A percentile compares a stretch with the other conserved stretches of the same genome.
phyloP scores from a whole-genome alignment of 805 yeast genomes.

The Kazachstania viticola region DNA sequence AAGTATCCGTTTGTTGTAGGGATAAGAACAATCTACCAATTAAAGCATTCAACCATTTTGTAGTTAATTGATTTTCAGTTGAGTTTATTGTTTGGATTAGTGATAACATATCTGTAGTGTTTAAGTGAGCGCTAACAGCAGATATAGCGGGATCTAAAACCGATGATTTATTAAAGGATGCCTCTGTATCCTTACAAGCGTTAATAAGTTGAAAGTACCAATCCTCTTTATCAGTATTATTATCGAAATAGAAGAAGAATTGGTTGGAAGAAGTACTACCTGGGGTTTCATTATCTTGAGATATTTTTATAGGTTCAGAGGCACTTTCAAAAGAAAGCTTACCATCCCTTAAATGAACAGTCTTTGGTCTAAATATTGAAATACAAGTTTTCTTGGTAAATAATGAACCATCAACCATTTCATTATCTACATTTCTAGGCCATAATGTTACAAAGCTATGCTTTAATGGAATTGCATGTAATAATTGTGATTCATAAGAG shows the following conservation, averaged over 20 bases:
- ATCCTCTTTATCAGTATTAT: slow-evolving; percentile 79
- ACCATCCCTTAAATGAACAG: slow-evolving; percentile 5
- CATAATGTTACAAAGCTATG: slow-evolving; percentile 65
- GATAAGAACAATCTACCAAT: slow-evolving; percentile 74
- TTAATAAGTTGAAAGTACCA: slow-evolving; percentile 81
- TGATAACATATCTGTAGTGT: slow-evolving; percentile 58
- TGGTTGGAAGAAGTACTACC: slow-evolving; percentile 12
- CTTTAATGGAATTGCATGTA: slow-evolving; percentile 66
- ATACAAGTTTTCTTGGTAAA: slow-evolving; percentile 75
- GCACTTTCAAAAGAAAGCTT: background rate
- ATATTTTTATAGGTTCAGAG: background rate
- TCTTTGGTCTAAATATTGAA: slow-evolving; percentile 45
- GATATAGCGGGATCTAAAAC: slow-evolving; percentile 44
- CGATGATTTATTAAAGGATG: slow-evolving; percentile 14
- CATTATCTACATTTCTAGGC: slow-evolving; percentile 54
- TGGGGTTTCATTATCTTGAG: background rate
- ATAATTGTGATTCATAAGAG: slow-evolving; percentile 34
- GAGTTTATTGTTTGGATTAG: slow-evolving; percentile 71
- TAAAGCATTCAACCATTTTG: slow-evolving; percentile 86
- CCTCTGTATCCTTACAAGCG: slow-evolving; percentile 43
- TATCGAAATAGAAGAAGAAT: slow-evolving; percentile 62
- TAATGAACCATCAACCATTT: slow-evolving; percentile 51
- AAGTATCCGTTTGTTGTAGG: slow-evolving; percentile 56
- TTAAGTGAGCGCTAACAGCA: slow-evolving; percentile 66
- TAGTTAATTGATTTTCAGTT: slow-evolving; percentile 69